Evolutionary conservation across 1,284 basidiomycete genomes (phyloP), one percentile per base, ranked within the genome.

Genomic region (Leccinum subrobustum): DNA sequence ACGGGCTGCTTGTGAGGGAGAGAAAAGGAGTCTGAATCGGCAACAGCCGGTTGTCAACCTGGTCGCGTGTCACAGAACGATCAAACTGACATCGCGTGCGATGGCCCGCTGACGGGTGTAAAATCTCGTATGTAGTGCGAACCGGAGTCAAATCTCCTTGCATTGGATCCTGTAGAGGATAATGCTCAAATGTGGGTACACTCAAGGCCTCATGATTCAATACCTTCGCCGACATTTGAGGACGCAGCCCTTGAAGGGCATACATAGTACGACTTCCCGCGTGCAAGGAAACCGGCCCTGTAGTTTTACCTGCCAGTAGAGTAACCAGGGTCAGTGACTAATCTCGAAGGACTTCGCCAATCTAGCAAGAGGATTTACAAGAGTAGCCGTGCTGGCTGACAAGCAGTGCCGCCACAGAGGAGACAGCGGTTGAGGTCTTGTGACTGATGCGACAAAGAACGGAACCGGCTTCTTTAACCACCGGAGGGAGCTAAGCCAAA

Each of bases 31-130:
- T 52, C 29, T 16, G 35, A 48, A 33, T 51, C 48, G 58, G 60
- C 23, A 8, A 54, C 37, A 47, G 47, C 56, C 53, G 58, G 64
- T 66, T 53, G 59, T 47, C 57, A 67, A 56, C 44, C 18, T 6
- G 18, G 18, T 47, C 11, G 44, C 44, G 18, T 47, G 18, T 20
- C 18, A 47, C 12, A 47, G 18, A 18, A 20, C 42, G 33, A 35
- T 14, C 18, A 20, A 12, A 47, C 44, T 47, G 44, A 47, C 18
- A 20, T 8, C 42, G 42, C 42, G 11, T 42, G n/a, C n/a, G 39
- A 42, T 4, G 29, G 29, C 29, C 29, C 29, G 29, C 29, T 0
- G 29, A 31, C n/a, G 16, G 44, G 44, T 20, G 44, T 20, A 47
- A 20, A 47, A 6, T 20, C 44, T 20, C 9, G 11, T 6, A 44